phyloP scores from a whole-genome alignment of 2,329 filamentous ascomycete genomes.

The Botrytis pseudocinerea region DNA sequence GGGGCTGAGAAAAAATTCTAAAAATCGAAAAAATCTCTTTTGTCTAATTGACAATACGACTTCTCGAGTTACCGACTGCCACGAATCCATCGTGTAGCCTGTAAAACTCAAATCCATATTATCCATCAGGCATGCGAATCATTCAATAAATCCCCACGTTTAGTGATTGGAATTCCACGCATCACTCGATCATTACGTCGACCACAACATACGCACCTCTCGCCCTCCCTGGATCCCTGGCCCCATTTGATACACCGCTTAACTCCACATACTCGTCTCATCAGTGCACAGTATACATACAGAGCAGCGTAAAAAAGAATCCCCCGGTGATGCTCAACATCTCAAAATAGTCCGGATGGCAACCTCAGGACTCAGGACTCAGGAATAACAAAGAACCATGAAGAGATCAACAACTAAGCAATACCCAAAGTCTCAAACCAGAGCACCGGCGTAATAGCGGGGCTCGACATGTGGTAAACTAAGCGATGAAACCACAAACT shows the following conservation, averaged over 20 bases:
- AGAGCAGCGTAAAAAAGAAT: neutral
- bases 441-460: neutral
- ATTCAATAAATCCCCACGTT: neutral
- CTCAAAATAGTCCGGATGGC: neutral
- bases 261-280: neutral
- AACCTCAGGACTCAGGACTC: neutral
- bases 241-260: neutral
- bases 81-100: neutral
- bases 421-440: neutral
- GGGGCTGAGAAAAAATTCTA: neutral
- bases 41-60: neutral
- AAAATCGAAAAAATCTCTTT: slow-evolving; percentile 1
- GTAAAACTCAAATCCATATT: neutral
- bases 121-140: neutral
- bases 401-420: slow-evolving; percentile 3
- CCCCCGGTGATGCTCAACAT: neutral
- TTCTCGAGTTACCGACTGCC: slow-evolving; percentile 4
- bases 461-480: neutral
- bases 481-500: slow-evolving; percentile 1
- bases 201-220: neutral
- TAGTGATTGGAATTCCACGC: neutral
- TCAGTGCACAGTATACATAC: neutral
- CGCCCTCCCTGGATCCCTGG: neutral
- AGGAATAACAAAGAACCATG: neutral
- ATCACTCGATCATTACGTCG: neutral